These are phyloP conservation scores for Kluyveromyces lactis DNA, from an alignment of 805 yeast genomes.

Conservation along the genomic window DNA sequence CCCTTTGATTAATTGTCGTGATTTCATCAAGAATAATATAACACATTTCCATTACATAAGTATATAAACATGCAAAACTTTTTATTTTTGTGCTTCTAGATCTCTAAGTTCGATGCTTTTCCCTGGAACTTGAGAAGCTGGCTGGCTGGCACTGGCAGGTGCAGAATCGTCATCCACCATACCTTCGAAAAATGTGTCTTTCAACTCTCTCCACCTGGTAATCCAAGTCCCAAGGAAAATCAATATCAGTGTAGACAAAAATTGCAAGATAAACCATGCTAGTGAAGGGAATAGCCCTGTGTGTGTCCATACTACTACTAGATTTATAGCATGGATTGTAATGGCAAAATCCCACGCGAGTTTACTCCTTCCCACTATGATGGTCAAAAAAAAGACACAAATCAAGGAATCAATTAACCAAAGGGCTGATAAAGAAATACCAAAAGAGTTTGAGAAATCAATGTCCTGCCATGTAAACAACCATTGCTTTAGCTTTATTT, in stretches of 20 bases:
- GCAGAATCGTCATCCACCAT: conserved; percentile 47
- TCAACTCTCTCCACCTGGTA: conserved; percentile 83
- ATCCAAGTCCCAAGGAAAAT: conserved; percentile 82
- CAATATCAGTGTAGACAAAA: conserved; percentile 56
- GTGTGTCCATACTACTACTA: conserved; percentile 58
- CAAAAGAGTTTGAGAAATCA: conserved; percentile 68
- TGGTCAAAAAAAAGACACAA: conserved; percentile 74
- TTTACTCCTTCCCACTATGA: conserved; percentile 87
- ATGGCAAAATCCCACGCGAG: conserved; percentile 94
- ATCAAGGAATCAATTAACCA: conserved; percentile 83
- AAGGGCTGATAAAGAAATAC: conserved; percentile 59
- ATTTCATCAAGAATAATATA: no score
- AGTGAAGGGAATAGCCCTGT: conserved; percentile 64
- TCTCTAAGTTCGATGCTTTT: conserved; percentile 17
- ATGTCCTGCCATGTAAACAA: conserved; percentile 75
- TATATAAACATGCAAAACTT: no score
- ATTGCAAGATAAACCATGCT: conserved; percentile 81
- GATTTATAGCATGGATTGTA: conserved; percentile 80
- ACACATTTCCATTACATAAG: no score
- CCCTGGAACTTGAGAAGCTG: background rate
- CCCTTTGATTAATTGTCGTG: no score
- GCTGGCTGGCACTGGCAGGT: background rate
- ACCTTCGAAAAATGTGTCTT: conserved; percentile 85
- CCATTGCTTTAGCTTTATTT: conserved; percentile 52
- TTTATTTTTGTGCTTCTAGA: conserved; percentile 19